A percentile compares a stretch with the other conserved stretches of the same genome.
Evolutionary conservation across 2,329 filamentous ascomycete genomes (phyloP).

Genomic region (Cordyceps tenuipes): DNA sequence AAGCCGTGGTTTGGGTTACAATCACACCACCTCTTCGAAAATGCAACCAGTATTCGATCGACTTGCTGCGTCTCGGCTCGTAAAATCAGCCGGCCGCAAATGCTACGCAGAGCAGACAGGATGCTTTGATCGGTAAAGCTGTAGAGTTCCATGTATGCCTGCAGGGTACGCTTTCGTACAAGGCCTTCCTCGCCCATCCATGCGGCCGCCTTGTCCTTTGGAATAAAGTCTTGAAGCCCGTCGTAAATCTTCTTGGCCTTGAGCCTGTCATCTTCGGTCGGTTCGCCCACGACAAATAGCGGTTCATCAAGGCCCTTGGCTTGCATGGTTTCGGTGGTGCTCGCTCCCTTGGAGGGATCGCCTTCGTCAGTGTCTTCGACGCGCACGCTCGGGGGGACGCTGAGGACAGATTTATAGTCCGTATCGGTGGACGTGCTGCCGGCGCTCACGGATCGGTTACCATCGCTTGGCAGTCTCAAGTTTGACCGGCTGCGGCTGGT

Average conservation of each 20-base stretch:
- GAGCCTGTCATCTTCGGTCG: constrained; percentile 61
- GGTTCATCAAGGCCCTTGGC: constrained; percentile 47
- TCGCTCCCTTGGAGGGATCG: constrained; percentile 22
- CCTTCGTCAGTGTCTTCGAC: constrained; percentile 33
- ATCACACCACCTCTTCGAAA: constrained; percentile 83
- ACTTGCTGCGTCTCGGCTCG: constrained; percentile 95
- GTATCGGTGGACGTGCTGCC: constrained; percentile 30
- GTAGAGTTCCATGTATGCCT: constrained; percentile 87
- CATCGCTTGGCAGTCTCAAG: constrained; percentile 36
- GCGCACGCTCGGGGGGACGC: constrained; percentile 27
- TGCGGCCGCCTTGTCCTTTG: constrained; percentile 70
- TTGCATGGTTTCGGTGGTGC: constrained; percentile 23
- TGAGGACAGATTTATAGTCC: constrained; percentile 34
- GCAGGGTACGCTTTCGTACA: constrained; percentile 48
- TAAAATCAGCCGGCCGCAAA: constrained; percentile 75
- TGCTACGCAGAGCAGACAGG: constrained; percentile 64
- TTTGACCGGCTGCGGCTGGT: constrained; percentile 27
- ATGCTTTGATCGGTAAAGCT: constrained; percentile 79
- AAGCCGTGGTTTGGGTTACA: constrained; percentile 93
- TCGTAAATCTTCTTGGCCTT: constrained; percentile 79
- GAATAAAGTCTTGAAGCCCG: constrained; percentile 72
- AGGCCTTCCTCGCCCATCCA: constrained; percentile 76
- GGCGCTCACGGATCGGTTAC: constrained; percentile 26
- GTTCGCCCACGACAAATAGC: constrained; percentile 48
- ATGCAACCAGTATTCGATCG: constrained; percentile 83